phyloP scores from a whole-genome alignment of 495 filamentous ascomycete genomes.

The Aspergillus hancockii region DNA sequence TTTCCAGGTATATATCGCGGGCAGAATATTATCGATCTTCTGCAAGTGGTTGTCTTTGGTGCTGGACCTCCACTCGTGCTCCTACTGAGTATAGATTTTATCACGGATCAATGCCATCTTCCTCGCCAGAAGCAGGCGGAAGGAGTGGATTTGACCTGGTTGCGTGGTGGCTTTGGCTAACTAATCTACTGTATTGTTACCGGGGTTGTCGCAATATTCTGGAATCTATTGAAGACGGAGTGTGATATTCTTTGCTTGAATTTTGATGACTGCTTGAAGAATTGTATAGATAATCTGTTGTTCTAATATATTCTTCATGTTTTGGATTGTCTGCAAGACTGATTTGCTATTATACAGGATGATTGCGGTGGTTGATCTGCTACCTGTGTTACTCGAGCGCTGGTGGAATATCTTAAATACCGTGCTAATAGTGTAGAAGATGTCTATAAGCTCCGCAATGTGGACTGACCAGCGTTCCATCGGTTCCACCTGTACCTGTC shows the following conservation, averaged over 20 bases:
- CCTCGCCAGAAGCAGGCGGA: slow-evolving; percentile 8
- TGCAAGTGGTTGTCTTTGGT: slow-evolving; percentile 17
- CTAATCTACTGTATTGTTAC: slow-evolving; percentile 2
- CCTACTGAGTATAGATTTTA: slow-evolving; percentile 15
- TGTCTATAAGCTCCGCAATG: too few species aligned
- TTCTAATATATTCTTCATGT: neutral
- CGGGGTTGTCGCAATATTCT: slow-evolving; percentile 8
- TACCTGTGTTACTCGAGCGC: neutral
- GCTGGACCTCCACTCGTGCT: slow-evolving; percentile 17
- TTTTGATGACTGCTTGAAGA: neutral
- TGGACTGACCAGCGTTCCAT: too few species aligned
- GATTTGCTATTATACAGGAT: neutral
- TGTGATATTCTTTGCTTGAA: neutral
- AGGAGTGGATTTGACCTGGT: slow-evolving; percentile 4
- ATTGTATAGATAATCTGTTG: neutral
- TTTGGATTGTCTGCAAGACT: neutral
- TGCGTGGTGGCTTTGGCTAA: neutral
- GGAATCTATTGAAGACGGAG: slow-evolving; percentile 14
- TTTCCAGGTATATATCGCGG: slow-evolving; percentile 9
- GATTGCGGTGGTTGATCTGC: neutral
- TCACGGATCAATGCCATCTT: slow-evolving; percentile 10
- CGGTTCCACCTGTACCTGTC: too few species aligned
- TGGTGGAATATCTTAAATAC: neutral
- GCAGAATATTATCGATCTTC: slow-evolving; percentile 16
- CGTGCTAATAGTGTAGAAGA: neutral